Base-by-base conservation (phyloP, 768 basidiomycete genomes). In the Lyophyllum semitale region DNA sequence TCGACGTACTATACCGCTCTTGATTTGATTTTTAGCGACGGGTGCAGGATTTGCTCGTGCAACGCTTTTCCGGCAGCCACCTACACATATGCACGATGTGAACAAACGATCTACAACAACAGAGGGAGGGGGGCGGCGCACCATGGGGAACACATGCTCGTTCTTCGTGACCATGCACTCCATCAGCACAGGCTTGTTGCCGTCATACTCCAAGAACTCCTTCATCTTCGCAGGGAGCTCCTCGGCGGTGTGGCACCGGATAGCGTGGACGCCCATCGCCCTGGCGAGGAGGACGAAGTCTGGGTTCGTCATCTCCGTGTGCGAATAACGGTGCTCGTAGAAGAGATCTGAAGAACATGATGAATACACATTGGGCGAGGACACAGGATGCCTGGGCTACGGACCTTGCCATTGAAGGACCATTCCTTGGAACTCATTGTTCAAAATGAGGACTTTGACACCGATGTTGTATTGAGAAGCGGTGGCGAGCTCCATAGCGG, bases 361-460 rank as follows among this genome's bases (percentile, higher is more conserved):
- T 44, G 26, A 42, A 52, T n/a, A 23, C 29, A 23, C 29, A 44
- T 38, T 6, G 33, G 32, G 37, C 50, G 23, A 44, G 8, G 8
- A 52, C 46, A 9, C 17, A 53, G 27, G 7, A 17, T 22, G 37
- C 17, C 11, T 27, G 13, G 9, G 25, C 8, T 22, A 67, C 80
- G 47, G 55, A 93, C 93, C 93, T 81, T 98, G 97, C 97, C 96
- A 98, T 78, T 99, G 97, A 29, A 93, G 76, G 12, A 98, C 97
- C 97, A 99, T 99, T 51, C 97, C 97, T 72, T 97, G 95, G 82
- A 95, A 97, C 67, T 95, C 93, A 72, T 97, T 98, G 79, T 97
- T 96, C 64, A 98, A 73, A 22, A 97, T 73, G 61, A 97, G 78
- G 37, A 94, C 89, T 75, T 99, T 99, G 67, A 98, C 93, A 55